Conservation (phyloP, 768 basidiomycete genomes). For the Rhizopogon rudus region DNA sequence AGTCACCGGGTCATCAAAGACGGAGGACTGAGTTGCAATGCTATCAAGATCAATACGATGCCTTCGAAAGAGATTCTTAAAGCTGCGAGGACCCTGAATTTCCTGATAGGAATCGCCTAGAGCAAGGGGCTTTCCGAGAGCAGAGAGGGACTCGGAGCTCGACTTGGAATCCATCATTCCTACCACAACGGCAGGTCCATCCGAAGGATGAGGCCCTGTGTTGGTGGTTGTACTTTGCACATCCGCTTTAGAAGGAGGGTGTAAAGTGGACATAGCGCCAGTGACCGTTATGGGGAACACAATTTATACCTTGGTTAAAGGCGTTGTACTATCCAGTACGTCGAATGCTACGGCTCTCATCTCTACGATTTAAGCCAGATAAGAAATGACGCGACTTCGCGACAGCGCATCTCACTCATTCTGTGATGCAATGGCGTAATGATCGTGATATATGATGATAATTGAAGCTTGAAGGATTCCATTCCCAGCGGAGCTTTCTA, state of each 20-base stretch:
- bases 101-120: constrained; percentile 28
- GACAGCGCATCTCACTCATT: not conserved
- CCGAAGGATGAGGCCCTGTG: not conserved
- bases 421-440: constrained; percentile 20
- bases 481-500: not conserved
- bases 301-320: not conserved
- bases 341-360: too few relatives aligned
- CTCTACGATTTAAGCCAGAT: not conserved
- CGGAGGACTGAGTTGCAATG: constrained; percentile 57
- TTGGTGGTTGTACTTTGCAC: not conserved
- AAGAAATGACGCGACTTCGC: constrained; percentile 13
- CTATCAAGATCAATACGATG: constrained; percentile 37
- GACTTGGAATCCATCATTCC: not conserved
- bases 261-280: constrained; percentile 1
- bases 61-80: constrained; percentile 26
- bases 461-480: not conserved
- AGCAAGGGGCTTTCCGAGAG: constrained; percentile 12
- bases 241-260: not conserved
- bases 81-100: constrained; percentile 9
- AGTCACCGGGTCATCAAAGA: constrained; percentile 53
- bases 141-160: not conserved
- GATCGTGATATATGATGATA: too few relatives aligned
- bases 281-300: not conserved
- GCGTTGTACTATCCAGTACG: not conserved
- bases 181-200: not conserved